Percentiles rank a stretch among this genome's conserved stretches.
These are phyloP conservation scores for Solanum pimpinellifolium DNA, from an alignment of 257 asterid species.

Conservation along the genomic window DNA sequence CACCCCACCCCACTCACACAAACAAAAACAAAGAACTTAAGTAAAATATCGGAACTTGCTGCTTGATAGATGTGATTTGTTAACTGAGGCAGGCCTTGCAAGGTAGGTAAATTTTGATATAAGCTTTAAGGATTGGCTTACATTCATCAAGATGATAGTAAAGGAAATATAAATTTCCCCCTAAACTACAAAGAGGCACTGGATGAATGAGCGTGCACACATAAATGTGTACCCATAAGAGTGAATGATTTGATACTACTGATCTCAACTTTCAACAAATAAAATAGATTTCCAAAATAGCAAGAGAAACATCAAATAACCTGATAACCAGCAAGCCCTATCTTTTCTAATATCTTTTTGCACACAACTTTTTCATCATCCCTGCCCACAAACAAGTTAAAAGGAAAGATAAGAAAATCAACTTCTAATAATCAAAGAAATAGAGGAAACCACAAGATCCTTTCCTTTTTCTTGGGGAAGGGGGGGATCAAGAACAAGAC, in stretches of 20 bases:
- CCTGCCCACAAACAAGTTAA: conserved; percentile 16
- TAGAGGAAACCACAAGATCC: background rate
- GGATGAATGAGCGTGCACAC: background rate
- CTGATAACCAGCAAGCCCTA: conserved; percentile 83
- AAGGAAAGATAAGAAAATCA: background rate
- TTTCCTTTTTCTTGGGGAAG: background rate
- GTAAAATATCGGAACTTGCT: background rate
- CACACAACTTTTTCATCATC: conserved; percentile 68
- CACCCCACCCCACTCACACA: background rate
- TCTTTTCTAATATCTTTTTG: conserved; percentile 70
- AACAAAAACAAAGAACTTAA: background rate
- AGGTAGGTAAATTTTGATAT: background rate
- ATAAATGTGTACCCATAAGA: background rate
- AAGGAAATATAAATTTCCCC: background rate
- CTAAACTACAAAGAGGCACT: background rate
- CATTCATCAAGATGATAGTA: background rate
- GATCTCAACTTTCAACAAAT: background rate
- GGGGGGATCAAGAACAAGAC: background rate
- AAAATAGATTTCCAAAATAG: background rate
- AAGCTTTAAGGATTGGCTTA: background rate
- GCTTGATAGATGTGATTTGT: background rate
- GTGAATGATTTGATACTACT: background rate
- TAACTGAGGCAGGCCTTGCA: background rate
- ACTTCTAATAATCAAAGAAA: background rate
- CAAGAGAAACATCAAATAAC: conserved; percentile 25